Percentiles rank a stretch among this genome's conserved stretches.
Evolutionary conservation across 768 basidiomycete genomes (phyloP).

Genomic region (Amyloporia xantha): DNA sequence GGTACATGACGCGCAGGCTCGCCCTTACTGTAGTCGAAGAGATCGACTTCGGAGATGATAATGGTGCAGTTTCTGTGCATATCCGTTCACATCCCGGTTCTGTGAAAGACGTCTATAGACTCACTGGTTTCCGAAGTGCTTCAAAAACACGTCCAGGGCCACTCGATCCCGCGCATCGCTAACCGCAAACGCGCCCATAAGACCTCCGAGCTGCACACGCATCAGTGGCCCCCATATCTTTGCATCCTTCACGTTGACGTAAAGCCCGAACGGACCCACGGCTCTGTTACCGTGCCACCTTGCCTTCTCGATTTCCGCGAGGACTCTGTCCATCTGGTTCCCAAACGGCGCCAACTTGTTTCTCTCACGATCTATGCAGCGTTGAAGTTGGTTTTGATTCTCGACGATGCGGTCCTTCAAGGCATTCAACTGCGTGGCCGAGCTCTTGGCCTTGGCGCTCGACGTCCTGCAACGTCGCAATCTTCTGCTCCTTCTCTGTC

Average conservation of each 20-base stretch:
- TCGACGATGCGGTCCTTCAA: slow-evolving; percentile 35
- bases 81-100: not conserved
- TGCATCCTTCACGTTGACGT: slow-evolving; percentile 68
- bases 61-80: slow-evolving; percentile 39
- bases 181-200: slow-evolving; percentile 70
- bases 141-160: slow-evolving; percentile 52
- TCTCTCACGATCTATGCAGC: slow-evolving; percentile 43
- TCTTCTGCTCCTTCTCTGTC: slow-evolving; percentile 7
- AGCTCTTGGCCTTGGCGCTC: slow-evolving; percentile 4
- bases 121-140: slow-evolving; percentile 57
- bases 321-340: slow-evolving; percentile 47
- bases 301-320: slow-evolving; percentile 43
- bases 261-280: slow-evolving; percentile 73
- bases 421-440: slow-evolving; percentile 24
- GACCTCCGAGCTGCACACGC: slow-evolving; percentile 47
- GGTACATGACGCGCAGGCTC: slow-evolving; percentile 59
- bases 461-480: not conserved
- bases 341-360: slow-evolving; percentile 62
- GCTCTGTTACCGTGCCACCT: slow-evolving; percentile 65
- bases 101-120: not conserved
- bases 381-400: slow-evolving; percentile 43
- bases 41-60: slow-evolving; percentile 61
- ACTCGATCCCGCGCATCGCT: slow-evolving; percentile 60
- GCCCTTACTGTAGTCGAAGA: slow-evolving; percentile 75
- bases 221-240: slow-evolving; percentile 61